These are phyloP conservation scores for Aspergillus novoparasiticus DNA, from an alignment of 2,329 filamentous ascomycete species.

Conservation along the genomic window DNA sequence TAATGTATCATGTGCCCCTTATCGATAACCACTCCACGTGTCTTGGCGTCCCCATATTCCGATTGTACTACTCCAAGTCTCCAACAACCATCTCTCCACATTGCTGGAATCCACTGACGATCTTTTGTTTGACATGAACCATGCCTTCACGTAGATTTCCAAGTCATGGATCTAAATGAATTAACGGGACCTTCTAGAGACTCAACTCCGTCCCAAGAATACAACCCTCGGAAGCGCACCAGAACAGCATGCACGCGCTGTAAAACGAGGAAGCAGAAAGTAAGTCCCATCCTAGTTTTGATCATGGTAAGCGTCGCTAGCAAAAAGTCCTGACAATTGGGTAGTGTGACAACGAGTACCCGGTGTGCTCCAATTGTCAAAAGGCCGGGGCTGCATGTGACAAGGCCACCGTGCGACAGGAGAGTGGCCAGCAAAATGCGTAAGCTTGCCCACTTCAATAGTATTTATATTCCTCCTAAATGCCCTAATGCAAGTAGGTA, in stretches of 20 bases:
- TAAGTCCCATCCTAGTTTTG: conserved; percentile 20
- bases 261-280: conserved; percentile 51
- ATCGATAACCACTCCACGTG: conserved; percentile 6
- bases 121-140: background rate
- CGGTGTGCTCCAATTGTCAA: conserved; percentile 49
- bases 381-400: conserved; percentile 48
- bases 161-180: conserved; percentile 23
- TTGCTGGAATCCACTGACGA: background rate
- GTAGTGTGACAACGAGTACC: conserved; percentile 50
- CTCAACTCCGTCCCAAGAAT: conserved; percentile 30
- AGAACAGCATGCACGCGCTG: conserved; percentile 51
- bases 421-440: conserved; percentile 41
- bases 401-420: conserved; percentile 45
- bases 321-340: background rate
- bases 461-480: background rate
- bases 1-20: background rate
- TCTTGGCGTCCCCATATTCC: conserved; percentile 2
- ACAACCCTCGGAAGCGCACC: conserved; percentile 49
- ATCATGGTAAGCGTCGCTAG: background rate
- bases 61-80: background rate
- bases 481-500: conserved; percentile 33
- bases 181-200: conserved; percentile 25
- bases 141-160: background rate
- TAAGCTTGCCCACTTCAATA: conserved; percentile 18
- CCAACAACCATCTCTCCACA: conserved; percentile 3